A percentile compares a stretch with the other conserved stretches of the same genome.
These are phyloP conservation scores for Epichloe gansuensis DNA, from an alignment of 2,329 filamentous ascomycete species.

Conservation along the genomic window DNA sequence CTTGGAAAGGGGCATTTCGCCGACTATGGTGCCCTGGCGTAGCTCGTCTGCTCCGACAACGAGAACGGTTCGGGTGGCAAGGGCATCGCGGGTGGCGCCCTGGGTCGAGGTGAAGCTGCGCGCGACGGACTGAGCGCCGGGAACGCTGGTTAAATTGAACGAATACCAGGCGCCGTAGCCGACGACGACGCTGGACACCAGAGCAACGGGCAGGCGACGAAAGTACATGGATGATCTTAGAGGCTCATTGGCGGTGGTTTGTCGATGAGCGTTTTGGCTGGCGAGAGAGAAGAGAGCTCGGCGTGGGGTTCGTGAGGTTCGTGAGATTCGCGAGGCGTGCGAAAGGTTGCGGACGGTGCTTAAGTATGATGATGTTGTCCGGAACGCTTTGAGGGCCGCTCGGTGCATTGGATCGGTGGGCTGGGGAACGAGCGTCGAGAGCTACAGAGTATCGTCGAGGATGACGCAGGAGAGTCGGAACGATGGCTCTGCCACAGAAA, in stretches of 20 bases:
- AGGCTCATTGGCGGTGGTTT: constrained; percentile 34
- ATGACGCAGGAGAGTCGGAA: not conserved
- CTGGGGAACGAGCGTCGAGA: not conserved
- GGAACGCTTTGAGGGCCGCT: constrained; percentile 54
- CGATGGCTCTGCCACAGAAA: not conserved
- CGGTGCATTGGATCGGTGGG: constrained; percentile 52
- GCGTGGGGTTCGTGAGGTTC: constrained; percentile 16
- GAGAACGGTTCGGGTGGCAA: constrained; percentile 55
- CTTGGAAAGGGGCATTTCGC: constrained; percentile 80
- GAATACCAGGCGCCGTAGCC: constrained; percentile 69
- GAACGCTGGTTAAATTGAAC: constrained; percentile 37
- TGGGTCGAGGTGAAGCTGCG: constrained; percentile 31
- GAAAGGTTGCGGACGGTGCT: constrained; percentile 46
- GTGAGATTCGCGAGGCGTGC: constrained; percentile 25
- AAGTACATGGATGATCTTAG: constrained; percentile 64
- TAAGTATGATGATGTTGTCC: constrained; percentile 55
- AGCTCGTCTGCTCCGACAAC: constrained; percentile 85
- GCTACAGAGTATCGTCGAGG: not conserved
- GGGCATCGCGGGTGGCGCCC: constrained; percentile 23
- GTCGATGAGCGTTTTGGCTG: constrained; percentile 11
- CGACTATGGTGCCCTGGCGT: constrained; percentile 75
- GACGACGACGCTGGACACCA: constrained; percentile 55
- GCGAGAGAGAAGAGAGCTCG: constrained; percentile 25
- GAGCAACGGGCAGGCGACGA: constrained; percentile 52
- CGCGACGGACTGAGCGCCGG: constrained; percentile 20